Evolutionary conservation across 2,329 filamentous ascomycete genomes (phyloP).

Genomic region (Pyrenochaeta sp.): DNA sequence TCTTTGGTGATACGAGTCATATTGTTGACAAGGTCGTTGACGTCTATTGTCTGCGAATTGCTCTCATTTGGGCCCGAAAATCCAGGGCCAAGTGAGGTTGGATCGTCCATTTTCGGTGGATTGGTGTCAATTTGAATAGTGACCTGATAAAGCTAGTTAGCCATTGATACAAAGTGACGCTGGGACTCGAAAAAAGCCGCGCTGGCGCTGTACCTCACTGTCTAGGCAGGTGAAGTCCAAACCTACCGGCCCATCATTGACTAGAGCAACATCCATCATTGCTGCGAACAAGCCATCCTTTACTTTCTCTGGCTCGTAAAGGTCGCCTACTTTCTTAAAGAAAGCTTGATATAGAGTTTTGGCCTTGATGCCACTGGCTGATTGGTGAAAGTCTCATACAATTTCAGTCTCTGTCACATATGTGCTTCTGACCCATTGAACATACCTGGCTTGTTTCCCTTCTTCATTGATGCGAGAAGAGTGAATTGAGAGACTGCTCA

Average conservation of each 20-base stretch:
- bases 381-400: conserved; percentile 79
- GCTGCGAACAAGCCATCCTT: conserved; percentile 98
- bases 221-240: conserved; percentile 66
- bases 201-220: conserved; percentile 61
- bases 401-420: no score
- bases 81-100: conserved; percentile 21
- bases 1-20: conserved; percentile 44
- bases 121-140: conserved; percentile 60
- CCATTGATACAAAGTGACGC: neutral
- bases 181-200: conserved; percentile 6
- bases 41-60: conserved; percentile 24
- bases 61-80: neutral
- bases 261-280: conserved; percentile 96
- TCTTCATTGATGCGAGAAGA: conserved; percentile 89
- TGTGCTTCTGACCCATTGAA: no score
- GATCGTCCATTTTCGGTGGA: conserved; percentile 51
- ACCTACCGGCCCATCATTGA: conserved; percentile 84
- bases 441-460: conserved; percentile 80
- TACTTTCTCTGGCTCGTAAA: conserved; percentile 77
- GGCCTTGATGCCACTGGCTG: conserved; percentile 79
- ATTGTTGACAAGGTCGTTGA: conserved; percentile 40
- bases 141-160: conserved; percentile 46
- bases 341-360: conserved; percentile 86
- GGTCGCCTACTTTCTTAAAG: conserved; percentile 75
- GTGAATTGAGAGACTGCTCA: conserved; percentile 94